Conservation (phyloP, 2,329 filamentous ascomycete species). For the Teratosphaeria pseudoeucalypti region DNA sequence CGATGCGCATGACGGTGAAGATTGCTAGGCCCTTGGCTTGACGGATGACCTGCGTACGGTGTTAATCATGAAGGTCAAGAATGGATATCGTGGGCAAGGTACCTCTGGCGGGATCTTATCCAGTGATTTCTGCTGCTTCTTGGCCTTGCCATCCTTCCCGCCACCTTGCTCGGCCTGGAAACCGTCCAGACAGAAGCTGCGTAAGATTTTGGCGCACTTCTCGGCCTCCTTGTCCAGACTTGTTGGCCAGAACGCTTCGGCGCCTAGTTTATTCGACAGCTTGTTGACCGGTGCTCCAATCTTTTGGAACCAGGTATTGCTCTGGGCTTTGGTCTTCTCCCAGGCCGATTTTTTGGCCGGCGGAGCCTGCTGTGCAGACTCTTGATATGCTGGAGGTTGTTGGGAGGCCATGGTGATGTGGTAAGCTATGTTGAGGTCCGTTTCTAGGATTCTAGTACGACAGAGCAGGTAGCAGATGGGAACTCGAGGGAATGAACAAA, state of each 20-base stretch:
- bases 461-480: neutral
- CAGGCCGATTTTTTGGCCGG: constrained; percentile 3
- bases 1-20: constrained; percentile 89
- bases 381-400: neutral
- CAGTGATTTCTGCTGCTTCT: constrained; percentile 48
- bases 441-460: neutral
- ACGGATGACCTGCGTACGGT: constrained; percentile 54
- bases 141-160: constrained; percentile 4
- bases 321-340: constrained; percentile 5
- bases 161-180: constrained; percentile 41
- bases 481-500: neutral
- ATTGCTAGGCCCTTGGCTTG: constrained; percentile 82
- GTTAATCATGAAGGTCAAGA: neutral
- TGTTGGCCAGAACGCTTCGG: constrained; percentile 73
- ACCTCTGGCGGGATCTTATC: constrained; percentile 71
- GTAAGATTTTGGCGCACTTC: constrained; percentile 77
- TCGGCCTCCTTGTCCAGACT: constrained; percentile 71
- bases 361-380: neutral
- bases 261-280: constrained; percentile 66
- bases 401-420: neutral
- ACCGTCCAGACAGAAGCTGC: constrained; percentile 68
- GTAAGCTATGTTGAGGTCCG: neutral
- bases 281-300: constrained; percentile 65
- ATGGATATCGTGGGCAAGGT: constrained; percentile 21
- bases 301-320: constrained; percentile 45